Base-by-base conservation (phyloP, 2,329 filamentous ascomycete species). In the Onygenales sp. region DNA sequence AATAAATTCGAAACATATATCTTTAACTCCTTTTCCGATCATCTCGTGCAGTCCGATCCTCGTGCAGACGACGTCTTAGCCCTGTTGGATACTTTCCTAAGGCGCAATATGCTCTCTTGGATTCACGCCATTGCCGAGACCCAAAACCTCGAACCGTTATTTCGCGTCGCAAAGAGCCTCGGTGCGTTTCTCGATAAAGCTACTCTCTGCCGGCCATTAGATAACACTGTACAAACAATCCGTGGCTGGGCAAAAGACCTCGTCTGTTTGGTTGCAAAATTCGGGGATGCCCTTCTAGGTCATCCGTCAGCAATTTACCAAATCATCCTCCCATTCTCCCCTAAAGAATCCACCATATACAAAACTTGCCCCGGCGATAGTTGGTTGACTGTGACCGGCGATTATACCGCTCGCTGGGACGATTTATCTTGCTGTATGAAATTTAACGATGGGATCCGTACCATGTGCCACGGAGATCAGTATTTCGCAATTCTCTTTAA, bases 81-180 rank as follows among this genome's bases (percentile, higher is more conserved):
- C 2, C 59, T 65, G 44, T 51, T 69, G 6, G 57, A 58, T 9
- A 53, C 52, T 9, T 72, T 72, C 54, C 49, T 70, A 6, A 62
- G 60, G 11, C 57, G 60, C 27, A 71, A 70, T 52, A 51, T 72
- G 3, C 60, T 72, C 9, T 63, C 64, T 8, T 72, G 70, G 70
- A 67, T 72, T 42, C 70, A 72, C 36, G 17, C n/a, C 21, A 41
- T 58, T 21, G 57, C 55, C 11, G 43, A 49, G 9, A 55, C 46
- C 21, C 31, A 49, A 33, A 49, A 60, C 38, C 51, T 61, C 31
- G 43, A 35, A 8, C 43, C 41, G 13, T 49, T 61, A 41, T 59
- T 55, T 44, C 47, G 42, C 31, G 38, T 48, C 9, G 48, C 58
- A 27, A 61, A 54, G 47, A 47, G 17, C 17, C 17, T 17, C 17